A percentile compares a stretch with the other conserved stretches of the same genome.
Evolutionary conservation across 805 yeast genomes (phyloP).

Genomic region (Candida boleticola): DNA sequence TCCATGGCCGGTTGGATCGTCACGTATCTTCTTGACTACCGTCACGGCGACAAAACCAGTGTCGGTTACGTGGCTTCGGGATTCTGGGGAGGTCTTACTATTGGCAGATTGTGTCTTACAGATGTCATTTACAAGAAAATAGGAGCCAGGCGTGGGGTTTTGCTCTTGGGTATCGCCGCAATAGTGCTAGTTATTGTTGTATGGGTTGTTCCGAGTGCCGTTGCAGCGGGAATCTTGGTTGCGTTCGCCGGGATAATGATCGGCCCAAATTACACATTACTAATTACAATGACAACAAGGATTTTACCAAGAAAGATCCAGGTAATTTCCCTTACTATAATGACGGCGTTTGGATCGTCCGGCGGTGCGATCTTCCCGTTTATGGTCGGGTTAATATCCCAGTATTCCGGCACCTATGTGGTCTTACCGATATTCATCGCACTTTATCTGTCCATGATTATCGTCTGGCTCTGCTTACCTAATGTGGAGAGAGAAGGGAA

Average conservation of each 20-base stretch:
- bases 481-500: conserved; percentile 2
- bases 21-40: conserved; percentile 56
- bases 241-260: conserved; percentile 55
- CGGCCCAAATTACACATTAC: conserved; percentile 65
- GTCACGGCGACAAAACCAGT: conserved; percentile 44
- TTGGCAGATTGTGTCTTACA: conserved; percentile 57
- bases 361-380: conserved; percentile 61
- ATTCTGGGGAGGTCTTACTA: conserved; percentile 68
- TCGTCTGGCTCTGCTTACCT: conserved; percentile 4
- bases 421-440: conserved; percentile 48
- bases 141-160: conserved; percentile 46
- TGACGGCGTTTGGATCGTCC: conserved; percentile 55
- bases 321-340: conserved; percentile 47
- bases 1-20: conserved; percentile 70
- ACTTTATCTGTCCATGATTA: conserved; percentile 19
- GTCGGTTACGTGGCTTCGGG: conserved; percentile 68
- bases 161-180: conserved; percentile 15
- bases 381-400: conserved; percentile 49
- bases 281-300: conserved; percentile 43
- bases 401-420: conserved; percentile 45
- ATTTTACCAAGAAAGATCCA: conserved; percentile 52
- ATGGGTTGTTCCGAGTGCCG: conserved; percentile 48
- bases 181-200: not conserved
- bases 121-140: conserved; percentile 31
- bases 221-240: conserved; percentile 46